phyloP scores from a whole-genome alignment of 129 eudicot genomes.

The Chrysanthemum lavandulifolium region DNA sequence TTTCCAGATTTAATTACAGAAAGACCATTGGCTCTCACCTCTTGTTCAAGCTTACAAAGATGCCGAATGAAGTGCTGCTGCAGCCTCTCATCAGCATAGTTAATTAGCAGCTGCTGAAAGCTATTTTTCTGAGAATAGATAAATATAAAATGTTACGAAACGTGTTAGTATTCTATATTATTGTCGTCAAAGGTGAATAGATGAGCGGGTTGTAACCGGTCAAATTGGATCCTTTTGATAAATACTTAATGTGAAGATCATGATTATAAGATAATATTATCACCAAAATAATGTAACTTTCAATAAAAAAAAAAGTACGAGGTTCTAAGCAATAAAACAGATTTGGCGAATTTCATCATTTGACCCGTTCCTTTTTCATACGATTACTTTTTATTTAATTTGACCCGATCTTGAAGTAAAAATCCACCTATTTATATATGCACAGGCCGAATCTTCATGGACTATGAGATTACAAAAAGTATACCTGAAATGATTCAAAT shows the following conservation, averaged over 20 bases:
- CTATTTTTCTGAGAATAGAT: slow-evolving; percentile 70
- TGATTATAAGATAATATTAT: too few relatives aligned
- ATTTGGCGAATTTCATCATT: too few relatives aligned
- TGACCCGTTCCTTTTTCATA: too few relatives aligned
- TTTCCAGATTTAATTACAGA: neutral
- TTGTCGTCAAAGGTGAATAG: neutral
- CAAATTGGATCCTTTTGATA: too few relatives aligned
- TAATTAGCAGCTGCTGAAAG: slow-evolving; percentile 86
- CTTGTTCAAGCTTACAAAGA: slow-evolving; percentile 90
- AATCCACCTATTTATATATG: too few relatives aligned
- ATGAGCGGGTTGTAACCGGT: too few relatives aligned
- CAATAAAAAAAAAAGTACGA: too few relatives aligned
- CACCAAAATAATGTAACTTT: too few relatives aligned
- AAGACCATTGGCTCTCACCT: slow-evolving; percentile 37
- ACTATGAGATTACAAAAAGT: neutral
- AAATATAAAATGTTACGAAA: slow-evolving; percentile 12
- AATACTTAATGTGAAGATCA: too few relatives aligned
- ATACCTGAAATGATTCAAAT: slow-evolving; percentile 91
- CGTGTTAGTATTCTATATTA: neutral
- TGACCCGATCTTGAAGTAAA: too few relatives aligned
- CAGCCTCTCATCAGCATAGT: slow-evolving; percentile 95
- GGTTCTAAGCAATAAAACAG: too few relatives aligned
- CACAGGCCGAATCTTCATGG: neutral
- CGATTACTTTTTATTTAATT: too few relatives aligned
- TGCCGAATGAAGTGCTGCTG: slow-evolving; percentile 88